Conservation (phyloP, 345 rosid species). For the Bruguiera sexangula region DNA sequence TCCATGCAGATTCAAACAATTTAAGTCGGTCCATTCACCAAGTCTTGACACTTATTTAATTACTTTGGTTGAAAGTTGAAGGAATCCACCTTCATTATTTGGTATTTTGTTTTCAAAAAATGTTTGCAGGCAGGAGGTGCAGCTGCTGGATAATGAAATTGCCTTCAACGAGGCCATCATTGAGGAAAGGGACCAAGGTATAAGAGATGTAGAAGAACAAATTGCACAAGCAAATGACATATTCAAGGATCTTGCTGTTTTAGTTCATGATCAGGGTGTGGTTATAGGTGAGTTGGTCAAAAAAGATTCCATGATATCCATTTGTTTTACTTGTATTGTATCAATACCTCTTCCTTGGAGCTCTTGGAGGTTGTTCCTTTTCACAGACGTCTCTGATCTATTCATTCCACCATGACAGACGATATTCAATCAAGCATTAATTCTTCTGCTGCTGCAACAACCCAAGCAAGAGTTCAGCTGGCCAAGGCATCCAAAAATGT, state of each 20-base stretch:
- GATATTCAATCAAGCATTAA: conserved; percentile 59
- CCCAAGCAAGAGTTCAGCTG: conserved; percentile 51
- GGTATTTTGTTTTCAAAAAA: background rate
- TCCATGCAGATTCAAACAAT: too few species aligned
- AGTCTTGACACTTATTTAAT: background rate
- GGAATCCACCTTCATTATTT: background rate
- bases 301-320: background rate
- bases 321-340: background rate
- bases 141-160: conserved; percentile 58
- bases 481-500: conserved; percentile 53
- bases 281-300: conserved; percentile 46
- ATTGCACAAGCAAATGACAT: conserved; percentile 65
- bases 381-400: background rate
- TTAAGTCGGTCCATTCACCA: too few species aligned
- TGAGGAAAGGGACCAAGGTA: conserved; percentile 67
- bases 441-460: conserved; percentile 43
- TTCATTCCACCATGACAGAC: conserved; percentile 33
- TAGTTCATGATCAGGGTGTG: conserved; percentile 67
- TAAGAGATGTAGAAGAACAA: conserved; percentile 55
- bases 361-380: background rate
- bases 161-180: conserved; percentile 67
- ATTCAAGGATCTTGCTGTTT: conserved; percentile 67
- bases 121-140: conserved; percentile 46
- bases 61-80: conserved; percentile 11
- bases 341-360: conserved; percentile 8